Conservation (phyloP, 108 stramenopile genomes). For the Aurantiochytrium sp. region DNA sequence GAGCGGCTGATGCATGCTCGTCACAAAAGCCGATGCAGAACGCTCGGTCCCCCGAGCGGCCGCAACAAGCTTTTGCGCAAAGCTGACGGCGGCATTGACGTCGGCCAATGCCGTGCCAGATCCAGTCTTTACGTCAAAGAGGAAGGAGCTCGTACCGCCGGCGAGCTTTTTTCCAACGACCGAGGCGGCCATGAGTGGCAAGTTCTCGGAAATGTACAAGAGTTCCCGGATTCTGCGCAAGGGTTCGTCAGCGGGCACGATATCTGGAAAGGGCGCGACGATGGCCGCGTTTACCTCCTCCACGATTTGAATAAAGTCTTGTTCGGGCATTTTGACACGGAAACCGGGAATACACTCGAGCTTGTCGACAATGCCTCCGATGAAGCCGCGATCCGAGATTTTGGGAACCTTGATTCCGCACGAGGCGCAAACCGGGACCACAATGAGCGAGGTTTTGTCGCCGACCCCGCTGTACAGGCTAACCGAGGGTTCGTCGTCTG, state of each 20-base stretch:
- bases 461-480: background rate
- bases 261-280: background rate
- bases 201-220: background rate
- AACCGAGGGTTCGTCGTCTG: background rate
- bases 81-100: background rate
- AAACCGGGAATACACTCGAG: background rate
- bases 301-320: background rate
- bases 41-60: background rate
- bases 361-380: slow-evolving; percentile 6
- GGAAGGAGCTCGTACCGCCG: background rate
- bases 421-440: background rate
- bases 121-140: slow-evolving; percentile 9
- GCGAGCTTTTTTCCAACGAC: background rate
- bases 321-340: background rate
- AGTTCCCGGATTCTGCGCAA: background rate
- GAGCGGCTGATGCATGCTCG: background rate
- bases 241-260: background rate
- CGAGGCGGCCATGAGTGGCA: slow-evolving; percentile 2
- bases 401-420: background rate
- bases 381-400: background rate
- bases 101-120: background rate
- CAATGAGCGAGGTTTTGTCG: slow-evolving; percentile 3
- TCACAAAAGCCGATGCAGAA: background rate
- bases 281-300: background rate
- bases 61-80: background rate